Conservation (phyloP, 306 rosid genomes). For the cucumber (Cucumis sativus) region DNA sequence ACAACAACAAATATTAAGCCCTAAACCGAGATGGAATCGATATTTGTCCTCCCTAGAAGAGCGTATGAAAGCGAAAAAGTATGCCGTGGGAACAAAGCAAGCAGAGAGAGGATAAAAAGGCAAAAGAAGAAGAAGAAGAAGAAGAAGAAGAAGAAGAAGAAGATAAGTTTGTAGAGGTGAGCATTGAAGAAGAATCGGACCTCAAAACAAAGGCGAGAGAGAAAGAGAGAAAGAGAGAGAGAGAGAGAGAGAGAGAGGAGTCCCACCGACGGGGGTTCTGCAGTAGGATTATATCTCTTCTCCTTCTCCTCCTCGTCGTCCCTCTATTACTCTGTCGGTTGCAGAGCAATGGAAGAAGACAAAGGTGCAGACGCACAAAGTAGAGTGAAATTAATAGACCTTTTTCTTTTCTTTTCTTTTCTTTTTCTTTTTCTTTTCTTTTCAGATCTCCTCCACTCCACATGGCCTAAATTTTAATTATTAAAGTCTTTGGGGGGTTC, state of each 20-base stretch:
- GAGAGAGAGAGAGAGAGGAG: neutral
- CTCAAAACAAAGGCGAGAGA: neutral
- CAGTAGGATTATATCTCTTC: neutral
- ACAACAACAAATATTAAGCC: neutral
- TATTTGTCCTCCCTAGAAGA: neutral
- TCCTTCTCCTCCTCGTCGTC: neutral
- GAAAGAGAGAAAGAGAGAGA: neutral
- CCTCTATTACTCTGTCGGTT: slow-evolving; percentile 2
- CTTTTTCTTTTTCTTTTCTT: neutral
- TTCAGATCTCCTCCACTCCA: slow-evolving; percentile 15
- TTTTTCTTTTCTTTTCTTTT: neutral
- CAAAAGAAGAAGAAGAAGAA: neutral
- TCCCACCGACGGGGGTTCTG: slow-evolving; percentile 2
- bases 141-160: neutral
- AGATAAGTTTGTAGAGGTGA: neutral
- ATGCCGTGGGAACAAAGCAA: slow-evolving; percentile 34
- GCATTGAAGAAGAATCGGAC: slow-evolving; percentile 12
- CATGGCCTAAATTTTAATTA: slow-evolving; percentile 13
- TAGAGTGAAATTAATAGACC: slow-evolving; percentile 4
- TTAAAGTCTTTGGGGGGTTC: neutral
- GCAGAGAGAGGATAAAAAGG: slow-evolving; percentile 8
- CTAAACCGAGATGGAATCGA: slow-evolving; percentile 9
- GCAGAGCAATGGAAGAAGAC: slow-evolving; percentile 12
- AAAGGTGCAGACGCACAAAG: slow-evolving; percentile 9
- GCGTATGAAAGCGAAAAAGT: slow-evolving; percentile 16